Base-by-base conservation (phyloP, 306 rosid genomes). In the Ziziphus jujuba region DNA sequence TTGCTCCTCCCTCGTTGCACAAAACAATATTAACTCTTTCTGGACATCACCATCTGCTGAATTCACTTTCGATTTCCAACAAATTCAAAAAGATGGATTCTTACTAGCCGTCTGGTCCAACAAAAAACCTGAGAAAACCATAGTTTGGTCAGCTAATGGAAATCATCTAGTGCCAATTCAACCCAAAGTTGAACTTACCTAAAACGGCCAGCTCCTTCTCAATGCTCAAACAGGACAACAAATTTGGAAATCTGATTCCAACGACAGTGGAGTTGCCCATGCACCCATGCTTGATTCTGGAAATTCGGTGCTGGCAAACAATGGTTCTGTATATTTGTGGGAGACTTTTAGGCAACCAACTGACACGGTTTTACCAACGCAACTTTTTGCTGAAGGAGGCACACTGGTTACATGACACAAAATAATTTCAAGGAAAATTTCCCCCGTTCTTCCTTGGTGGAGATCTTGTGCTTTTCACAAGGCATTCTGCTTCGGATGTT, bases 241-340 rank as follows among this genome's bases (percentile, higher is more conserved):
- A 20, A 70, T 67, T 24, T 63, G 65, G 74, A 9, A 15, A 14
- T 45, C 84, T 9, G 31, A 1, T 5, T 20, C 21, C 28, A 49
- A 38, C 3, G 8, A 31, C 38, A 22, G n/a, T n/a, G 4, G 0
- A 15, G 82, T 81, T 58, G 68, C 80, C 52, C 53, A 72, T 15
- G 89, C 82, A 9, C 52, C 77, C 21, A 72, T 87, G 87, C 91
- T 80, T 31, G 89, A 90, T 61, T 63, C 15, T 2, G 91, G 95
- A 1, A 85, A 90, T 66, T 85, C 87, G 24, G 84, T 87, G 45
- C 33, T 87, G 59, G 73, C 61, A 4, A 35, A 55, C 53, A 21
- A 2, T 0, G 38, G 47, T 44, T 73, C 82, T 1, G 20, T 6
- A 2, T 0, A 9, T 63, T 31, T 81, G 25, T 90, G 95, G 96